Conservation (phyloP, 2,329 filamentous ascomycete species). For the Scleromitrula shiraiana region DNA sequence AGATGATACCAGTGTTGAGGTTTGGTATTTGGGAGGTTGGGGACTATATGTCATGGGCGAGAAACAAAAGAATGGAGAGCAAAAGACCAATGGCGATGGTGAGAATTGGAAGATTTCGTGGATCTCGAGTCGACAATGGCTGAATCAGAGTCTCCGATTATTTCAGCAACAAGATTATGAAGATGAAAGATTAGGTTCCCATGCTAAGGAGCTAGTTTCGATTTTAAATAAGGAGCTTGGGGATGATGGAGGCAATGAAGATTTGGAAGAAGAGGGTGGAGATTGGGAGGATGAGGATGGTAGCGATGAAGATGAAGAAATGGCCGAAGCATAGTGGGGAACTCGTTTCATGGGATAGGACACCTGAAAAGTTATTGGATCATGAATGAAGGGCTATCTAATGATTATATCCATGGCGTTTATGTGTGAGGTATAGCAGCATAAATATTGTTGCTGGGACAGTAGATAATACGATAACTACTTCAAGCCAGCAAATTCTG, state of each 20-base stretch:
- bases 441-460: background rate
- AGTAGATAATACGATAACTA: conserved; percentile 4
- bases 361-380: background rate
- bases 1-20: conserved; percentile 90
- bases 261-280: conserved; percentile 40
- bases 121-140: conserved; percentile 72
- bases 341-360: background rate
- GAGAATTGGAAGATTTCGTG: conserved; percentile 45
- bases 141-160: conserved; percentile 72
- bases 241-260: conserved; percentile 49
- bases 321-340: conserved; percentile 39
- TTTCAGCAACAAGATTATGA: conserved; percentile 77
- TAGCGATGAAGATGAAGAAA: conserved; percentile 40
- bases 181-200: conserved; percentile 68
- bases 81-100: conserved; percentile 33
- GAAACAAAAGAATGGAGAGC: conserved; percentile 45
- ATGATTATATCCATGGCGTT: conserved; percentile 14
- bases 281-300: conserved; percentile 48
- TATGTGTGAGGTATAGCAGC: background rate
- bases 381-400: background rate
- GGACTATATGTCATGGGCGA: conserved; percentile 73
- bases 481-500: background rate
- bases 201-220: conserved; percentile 63
- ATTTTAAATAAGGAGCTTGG: conserved; percentile 58
- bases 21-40: conserved; percentile 96